Base-by-base conservation (phyloP, 2,329 filamentous ascomycete species). In the Allantophomopsis cytisporea region DNA sequence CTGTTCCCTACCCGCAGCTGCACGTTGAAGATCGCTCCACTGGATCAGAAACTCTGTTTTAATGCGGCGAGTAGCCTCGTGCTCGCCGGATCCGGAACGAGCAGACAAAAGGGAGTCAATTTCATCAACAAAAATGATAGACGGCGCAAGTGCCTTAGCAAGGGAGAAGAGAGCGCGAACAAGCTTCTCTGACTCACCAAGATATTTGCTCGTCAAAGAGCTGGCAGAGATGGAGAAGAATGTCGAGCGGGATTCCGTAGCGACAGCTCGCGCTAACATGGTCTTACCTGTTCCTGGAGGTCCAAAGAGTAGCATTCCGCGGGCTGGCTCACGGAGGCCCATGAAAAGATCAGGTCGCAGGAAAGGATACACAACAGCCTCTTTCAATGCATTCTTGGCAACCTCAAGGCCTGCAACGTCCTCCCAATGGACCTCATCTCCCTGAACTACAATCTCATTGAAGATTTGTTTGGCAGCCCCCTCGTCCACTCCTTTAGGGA, bases 11-110 rank as follows among this genome's bases (percentile, higher is more conserved):
- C 89, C 89, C 4, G 88, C 89, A 6, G 91, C 91, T 2, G 91
- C 91, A 46, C 86, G 79, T 53, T 94, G 87, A 2, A 98, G 63
- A 55, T 95, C 87, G 42, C 84, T 91, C 91, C 91, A 98, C 54
- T 95, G 88, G 20, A 98, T 95, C 21, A 98, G 64, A 51, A 98
- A 98, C 55, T 98, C 91, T 0, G 91, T 98, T 62, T 98, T 98
- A 54, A 95, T 94, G 40, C 91, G 75, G 41, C 89, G 71, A 1
- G 87, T 94, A 1, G 91, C 86, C 60, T 98, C 91, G 51, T 96
- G 84, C 54, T 96, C 91, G 1, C 84, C 81, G 3, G 80, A 80
- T 0, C 85, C 84, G 6, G 82, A 83, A 38, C 91, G 71, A 13
- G 87, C 77, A 1, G 87, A 94, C 1, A 98, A 69, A 1, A 98